These are phyloP conservation scores for Rhodotorula graminis DNA, from an alignment of 768 basidiomycete genomes.

Conservation along the genomic window DNA sequence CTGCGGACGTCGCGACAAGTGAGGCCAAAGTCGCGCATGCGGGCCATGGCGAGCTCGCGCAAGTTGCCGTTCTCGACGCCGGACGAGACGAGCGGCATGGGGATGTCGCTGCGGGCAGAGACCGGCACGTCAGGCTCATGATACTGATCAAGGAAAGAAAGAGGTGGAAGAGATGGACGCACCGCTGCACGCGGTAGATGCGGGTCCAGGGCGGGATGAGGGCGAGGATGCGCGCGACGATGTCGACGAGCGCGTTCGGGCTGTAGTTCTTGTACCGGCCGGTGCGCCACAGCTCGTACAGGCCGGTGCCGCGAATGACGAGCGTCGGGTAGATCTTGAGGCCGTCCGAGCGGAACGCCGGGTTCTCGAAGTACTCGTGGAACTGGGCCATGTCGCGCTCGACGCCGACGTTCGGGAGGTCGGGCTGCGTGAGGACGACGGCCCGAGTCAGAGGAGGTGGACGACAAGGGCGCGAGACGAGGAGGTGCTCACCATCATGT, in stretches of 20 bases:
- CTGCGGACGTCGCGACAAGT: conserved; percentile 96
- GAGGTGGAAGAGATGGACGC: conserved; percentile 38
- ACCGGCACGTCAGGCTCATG: no score
- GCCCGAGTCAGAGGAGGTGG: neutral
- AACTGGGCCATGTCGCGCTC: conserved; percentile 98
- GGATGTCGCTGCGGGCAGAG: conserved; percentile 70
- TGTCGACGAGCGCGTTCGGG: conserved; percentile 95
- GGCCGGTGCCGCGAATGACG: conserved; percentile 91
- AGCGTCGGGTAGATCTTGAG: conserved; percentile 97
- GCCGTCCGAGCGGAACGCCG: conserved; percentile 92
- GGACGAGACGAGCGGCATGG: conserved; percentile 88
- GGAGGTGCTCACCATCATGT: conserved; percentile 66
- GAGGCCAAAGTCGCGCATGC: conserved; percentile 98
- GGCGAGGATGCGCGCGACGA: conserved; percentile 90
- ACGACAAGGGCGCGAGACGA: neutral
- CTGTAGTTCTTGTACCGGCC: conserved; percentile 78
- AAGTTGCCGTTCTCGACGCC: conserved; percentile 98
- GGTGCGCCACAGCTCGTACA: conserved; percentile 49
- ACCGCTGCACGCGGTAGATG: conserved; percentile 96
- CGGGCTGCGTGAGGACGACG: conserved; percentile 55
- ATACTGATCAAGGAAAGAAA: no score
- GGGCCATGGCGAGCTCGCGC: conserved; percentile 86
- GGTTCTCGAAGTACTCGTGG: conserved; percentile 99
- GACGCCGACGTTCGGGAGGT: conserved; percentile 92
- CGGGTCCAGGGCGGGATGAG: conserved; percentile 98